Conservation (phyloP, 805 yeast species). For the Brettanomyces sp. region DNA sequence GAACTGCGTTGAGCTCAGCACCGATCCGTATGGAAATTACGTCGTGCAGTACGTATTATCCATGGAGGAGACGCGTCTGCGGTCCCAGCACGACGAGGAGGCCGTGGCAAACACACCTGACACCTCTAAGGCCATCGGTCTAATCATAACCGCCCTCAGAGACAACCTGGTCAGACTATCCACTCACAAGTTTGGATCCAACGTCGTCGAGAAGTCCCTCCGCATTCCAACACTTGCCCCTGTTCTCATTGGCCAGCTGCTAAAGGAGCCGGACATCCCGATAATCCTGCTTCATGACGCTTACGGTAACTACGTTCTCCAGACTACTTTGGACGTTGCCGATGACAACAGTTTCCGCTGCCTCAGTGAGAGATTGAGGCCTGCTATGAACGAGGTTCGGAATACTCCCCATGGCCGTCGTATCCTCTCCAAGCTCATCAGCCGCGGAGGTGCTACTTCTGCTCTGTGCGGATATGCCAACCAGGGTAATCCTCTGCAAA, state of each 20-base stretch:
- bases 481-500: not conserved
- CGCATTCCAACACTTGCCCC: slow-evolving; percentile 38
- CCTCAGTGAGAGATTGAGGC: slow-evolving; percentile 53
- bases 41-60: slow-evolving; percentile 85
- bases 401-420: slow-evolving; percentile 96
- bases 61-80: slow-evolving; percentile 27
- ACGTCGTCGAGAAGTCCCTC: slow-evolving; percentile 48
- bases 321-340: slow-evolving; percentile 50
- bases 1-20: slow-evolving; percentile 58
- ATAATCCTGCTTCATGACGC: slow-evolving; percentile 44
- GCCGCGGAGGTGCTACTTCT: slow-evolving; percentile 21
- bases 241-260: slow-evolving; percentile 33
- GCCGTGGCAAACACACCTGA: slow-evolving; percentile 18
- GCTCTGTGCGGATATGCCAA: not conserved
- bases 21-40: slow-evolving; percentile 95
- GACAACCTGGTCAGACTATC: slow-evolving; percentile 29
- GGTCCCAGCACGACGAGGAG: slow-evolving; percentile 19
- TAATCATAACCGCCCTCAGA: slow-evolving; percentile 23
- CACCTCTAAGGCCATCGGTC: slow-evolving; percentile 21
- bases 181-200: slow-evolving; percentile 54
- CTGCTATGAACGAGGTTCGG: slow-evolving; percentile 68
- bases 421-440: slow-evolving; percentile 55
- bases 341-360: slow-evolving; percentile 40
- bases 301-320: slow-evolving; percentile 50
- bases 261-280: slow-evolving; percentile 26